Conservation (phyloP, 805 yeast genomes). For the Candida pseudofarinosa region DNA sequence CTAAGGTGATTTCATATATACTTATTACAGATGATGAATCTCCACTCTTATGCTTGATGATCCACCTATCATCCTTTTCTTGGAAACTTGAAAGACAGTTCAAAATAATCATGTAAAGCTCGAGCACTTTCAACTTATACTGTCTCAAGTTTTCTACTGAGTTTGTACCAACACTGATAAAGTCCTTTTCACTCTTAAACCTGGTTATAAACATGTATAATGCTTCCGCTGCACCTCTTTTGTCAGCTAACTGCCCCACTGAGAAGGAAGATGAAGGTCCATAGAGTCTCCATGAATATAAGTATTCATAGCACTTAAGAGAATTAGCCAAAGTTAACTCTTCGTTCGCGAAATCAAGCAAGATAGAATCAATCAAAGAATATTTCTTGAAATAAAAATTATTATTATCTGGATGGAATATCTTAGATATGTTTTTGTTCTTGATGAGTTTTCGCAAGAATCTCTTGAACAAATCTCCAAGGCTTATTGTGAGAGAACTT, state of each 20-base stretch:
- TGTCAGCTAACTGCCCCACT: conserved; percentile 21
- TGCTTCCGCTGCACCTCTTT: conserved; percentile 37
- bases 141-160: conserved; percentile 24
- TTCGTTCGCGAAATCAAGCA: conserved; percentile 29
- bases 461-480: conserved; percentile 15
- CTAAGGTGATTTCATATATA: conserved; percentile 26
- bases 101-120: conserved; percentile 38
- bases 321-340: conserved; percentile 26
- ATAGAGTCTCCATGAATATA: conserved; percentile 40
- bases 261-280: conserved; percentile 15
- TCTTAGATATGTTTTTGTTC: conserved; percentile 14
- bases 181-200: conserved; percentile 24
- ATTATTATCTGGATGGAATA: conserved; percentile 19
- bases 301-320: conserved; percentile 31
- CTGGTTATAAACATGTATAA: conserved; percentile 34
- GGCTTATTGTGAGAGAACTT: not conserved
- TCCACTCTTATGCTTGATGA: conserved; percentile 17
- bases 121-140: conserved; percentile 36
- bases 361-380: conserved; percentile 29
- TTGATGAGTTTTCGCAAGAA: conserved; percentile 24
- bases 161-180: conserved; percentile 10
- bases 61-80: conserved; percentile 35
- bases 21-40: conserved; percentile 17
- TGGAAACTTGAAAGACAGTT: conserved; percentile 34
- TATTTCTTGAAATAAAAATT: conserved; percentile 21